Base-by-base conservation (phyloP, 306 rosid species). In the Inga laurina region DNA sequence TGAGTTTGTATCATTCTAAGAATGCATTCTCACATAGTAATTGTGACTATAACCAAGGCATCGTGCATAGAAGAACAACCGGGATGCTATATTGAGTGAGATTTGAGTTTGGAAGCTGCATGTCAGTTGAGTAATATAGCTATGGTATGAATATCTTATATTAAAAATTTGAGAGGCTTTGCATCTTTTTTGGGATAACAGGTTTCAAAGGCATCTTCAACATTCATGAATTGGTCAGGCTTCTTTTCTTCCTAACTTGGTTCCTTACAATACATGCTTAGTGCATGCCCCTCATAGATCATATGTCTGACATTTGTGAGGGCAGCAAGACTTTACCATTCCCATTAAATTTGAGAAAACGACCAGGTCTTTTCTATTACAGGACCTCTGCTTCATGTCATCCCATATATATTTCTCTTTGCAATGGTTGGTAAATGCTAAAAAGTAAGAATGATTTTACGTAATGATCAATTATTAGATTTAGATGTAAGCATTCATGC, bases 81-180 rank as follows among this genome's bases (percentile, higher is more conserved):
- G 39, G 52, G 75, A 82, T 67, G 46, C 41, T 62, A 24, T 62
- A 12, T 62, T 30, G 69, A 30, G 8, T 62, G 39, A 62, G 78
- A 18, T 73, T 12, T n/a, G 61, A 44, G 74, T 62, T 82, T 69
- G 5, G 19, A 56, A 76, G 77, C 32, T 65, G 72, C 10, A 62
- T 76, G 15, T 66, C 37, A 14, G 15, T 52, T 80, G n/a, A 30
- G 35, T 82, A 30, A 30, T 21, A 67, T 18, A 34, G 70, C 39
- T 64, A 71, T 85, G 34, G 71, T 35, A 2, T 69, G 77, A 44
- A 12, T 75, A 54, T 9, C 44, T 61, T 67, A 34, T 65, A 13
- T 65, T 27, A 32, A 30, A 13, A 24, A 3, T 62, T 27, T 65
- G 4, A 32, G 21, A 65, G 39, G 9, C 7, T 11, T 2, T 24